Evolutionary conservation across 78 protist species (phyloP), one percentile per base, ranked within the genome.

Genomic region (Polysphondylium violaceum): DNA sequence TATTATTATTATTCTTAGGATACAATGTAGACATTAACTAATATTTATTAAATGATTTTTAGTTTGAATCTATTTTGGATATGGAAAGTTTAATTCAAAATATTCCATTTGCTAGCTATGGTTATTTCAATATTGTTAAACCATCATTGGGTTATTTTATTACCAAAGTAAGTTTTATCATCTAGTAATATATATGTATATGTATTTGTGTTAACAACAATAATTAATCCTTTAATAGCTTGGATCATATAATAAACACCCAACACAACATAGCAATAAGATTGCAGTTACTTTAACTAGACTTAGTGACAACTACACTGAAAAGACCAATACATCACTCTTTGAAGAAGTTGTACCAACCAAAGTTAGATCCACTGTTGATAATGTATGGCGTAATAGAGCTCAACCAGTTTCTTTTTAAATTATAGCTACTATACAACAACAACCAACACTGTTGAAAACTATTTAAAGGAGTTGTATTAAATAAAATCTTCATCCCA

Each of bases 51-150:
- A 25, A 59, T 27, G 40, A 65, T 65, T 65, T 65, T 14, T 65
- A 83, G 91, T 83, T 83, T 83, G 91, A 83, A 83, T 77, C 67
- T 31, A 55, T 64, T 31, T 31, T 61, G 0, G 67, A 51, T 59
- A 17, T 69, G 1, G 91, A 83, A 33, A 83, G 91, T 58, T 21
- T 83, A 31, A 38, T 83, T 31, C 61, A 59, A 43, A 83, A 83
- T 83, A 67, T 83, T 43, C 91, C 91, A 56, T 29, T 83, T 2
- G 23, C 61, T 1, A 83, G 69, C n/a, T 83, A 59, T 58, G 63
- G 55, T 2, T 83, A 83, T 23, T 83, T 83, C 31, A 67, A 58
- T 47, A 16, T 83, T 17, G 7, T 83, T 9, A 83, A 83, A 69
- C 91, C 91, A 58, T 47, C 69, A 4, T 23, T 67, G 16, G 79